Evolutionary conservation across 306 rosid genomes (phyloP), one percentile per base, ranked within the genome.

Genomic region (Vicia sativa): DNA sequence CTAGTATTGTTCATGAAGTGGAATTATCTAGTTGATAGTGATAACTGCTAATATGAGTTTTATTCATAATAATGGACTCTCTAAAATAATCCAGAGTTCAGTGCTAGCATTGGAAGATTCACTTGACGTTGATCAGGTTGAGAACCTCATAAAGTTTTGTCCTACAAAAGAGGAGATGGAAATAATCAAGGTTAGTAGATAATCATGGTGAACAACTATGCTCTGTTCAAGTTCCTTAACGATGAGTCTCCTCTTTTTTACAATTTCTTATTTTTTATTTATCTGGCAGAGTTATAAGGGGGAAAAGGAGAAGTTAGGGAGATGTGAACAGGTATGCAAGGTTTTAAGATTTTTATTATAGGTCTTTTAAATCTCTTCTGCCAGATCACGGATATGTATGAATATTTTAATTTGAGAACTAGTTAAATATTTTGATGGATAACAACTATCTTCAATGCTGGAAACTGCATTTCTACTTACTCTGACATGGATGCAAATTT

Each of bases 131-230:
- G 96, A 86, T 80, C 96, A 84, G 80, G 92, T 89, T 71, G 98
- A 92, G 79, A 92, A 92, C 77, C 89, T 92, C 60, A 78, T 92
- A 71, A 92, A 92, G 83, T 92, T 87, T 71, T 89, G 97, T 79
- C 98, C 98, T 23, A 84, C 89, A 19, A 83, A 87, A 82, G 96
- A 89, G 91, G 98, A 92, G 85, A 89, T 92, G 82, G 92, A 92
- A 77, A 41, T 84, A 69, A 86, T 92, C 50, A 92, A 87, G 98
- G 98, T 92, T 50, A 39, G 83, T 56, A 57, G 69, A 72, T 72
- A 43, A 42, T 59, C 57, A 59, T 28, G 57, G 67, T 65, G 18
- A 67, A 57, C 55, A 31, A 70, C 54, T 62, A 34, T 77, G 42
- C 76, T 35, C 18, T 48, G 66, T 52, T 86, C 63, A 26, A 62